Conservation (phyloP, 345 rosid species). For the Populus euphratica region DNA sequence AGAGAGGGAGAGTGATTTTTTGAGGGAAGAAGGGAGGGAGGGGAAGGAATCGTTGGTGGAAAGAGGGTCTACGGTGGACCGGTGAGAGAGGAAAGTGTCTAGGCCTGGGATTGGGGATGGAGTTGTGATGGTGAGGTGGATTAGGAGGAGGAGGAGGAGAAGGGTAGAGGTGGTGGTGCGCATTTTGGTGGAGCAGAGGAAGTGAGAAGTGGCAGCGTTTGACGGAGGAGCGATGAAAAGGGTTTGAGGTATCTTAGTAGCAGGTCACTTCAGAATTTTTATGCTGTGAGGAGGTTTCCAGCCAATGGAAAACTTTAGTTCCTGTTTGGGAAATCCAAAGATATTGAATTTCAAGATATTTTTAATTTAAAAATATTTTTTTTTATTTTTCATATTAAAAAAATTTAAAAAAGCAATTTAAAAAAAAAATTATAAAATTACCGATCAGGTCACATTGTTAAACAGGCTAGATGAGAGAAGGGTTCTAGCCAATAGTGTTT, state of each 20-base stretch:
- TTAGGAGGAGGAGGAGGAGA: constrained; percentile 10
- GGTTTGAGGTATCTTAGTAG: neutral
- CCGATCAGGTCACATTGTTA: no score
- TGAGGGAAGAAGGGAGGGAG: constrained; percentile 23
- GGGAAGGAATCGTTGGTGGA: constrained; percentile 51
- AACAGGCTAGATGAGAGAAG: no score
- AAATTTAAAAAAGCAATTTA: no score
- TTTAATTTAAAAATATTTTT: no score
- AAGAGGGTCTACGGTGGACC: constrained; percentile 47
- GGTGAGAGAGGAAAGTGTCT: constrained; percentile 28
- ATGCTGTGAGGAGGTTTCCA: neutral
- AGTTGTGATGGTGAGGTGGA: neutral
- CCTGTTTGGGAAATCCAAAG: no score
- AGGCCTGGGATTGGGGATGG: constrained; percentile 24
- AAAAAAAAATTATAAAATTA: no score
- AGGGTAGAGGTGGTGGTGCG: constrained; percentile 5
- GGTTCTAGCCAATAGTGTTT: no score
- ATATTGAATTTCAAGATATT: no score
- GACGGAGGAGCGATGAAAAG: neutral
- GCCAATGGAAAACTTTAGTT: neutral
- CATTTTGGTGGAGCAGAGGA: constrained; percentile 11
- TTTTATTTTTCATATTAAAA: no score
- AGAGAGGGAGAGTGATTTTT: constrained; percentile 19
- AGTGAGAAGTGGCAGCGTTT: neutral
- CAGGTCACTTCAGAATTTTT: neutral